These are phyloP conservation scores for Fusarium graminum DNA, from an alignment of 2,329 filamentous ascomycete genomes.

Conservation along the genomic window DNA sequence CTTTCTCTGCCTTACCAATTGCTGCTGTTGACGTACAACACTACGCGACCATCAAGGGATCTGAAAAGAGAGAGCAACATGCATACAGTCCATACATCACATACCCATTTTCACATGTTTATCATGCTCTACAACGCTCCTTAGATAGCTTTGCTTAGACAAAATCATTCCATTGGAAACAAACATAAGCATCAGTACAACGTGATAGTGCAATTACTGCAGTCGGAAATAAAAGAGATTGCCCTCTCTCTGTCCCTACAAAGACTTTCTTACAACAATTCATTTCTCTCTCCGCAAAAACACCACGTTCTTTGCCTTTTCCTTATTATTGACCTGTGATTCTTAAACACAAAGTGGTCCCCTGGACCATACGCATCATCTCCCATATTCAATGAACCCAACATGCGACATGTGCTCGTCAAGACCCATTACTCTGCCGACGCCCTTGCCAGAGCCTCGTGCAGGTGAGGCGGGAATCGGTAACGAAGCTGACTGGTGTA, in stretches of 20 bases:
- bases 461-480: conserved; percentile 86
- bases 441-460: conserved; percentile 87
- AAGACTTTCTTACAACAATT: conserved; percentile 8
- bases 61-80: background rate
- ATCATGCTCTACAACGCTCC: background rate
- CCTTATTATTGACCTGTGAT: conserved; percentile 10
- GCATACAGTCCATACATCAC: background rate
- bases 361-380: conserved; percentile 21
- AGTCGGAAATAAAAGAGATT: conserved; percentile 14
- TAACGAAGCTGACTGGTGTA: conserved; percentile 95
- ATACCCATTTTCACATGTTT: background rate
- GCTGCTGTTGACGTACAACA: background rate
- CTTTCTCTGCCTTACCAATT: background rate
- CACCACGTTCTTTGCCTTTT: conserved; percentile 15
- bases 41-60: background rate
- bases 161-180: background rate
- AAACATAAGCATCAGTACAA: conserved; percentile 20
- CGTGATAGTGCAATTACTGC: conserved; percentile 37
- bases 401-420: background rate
- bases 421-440: conserved; percentile 69
- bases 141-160: background rate
- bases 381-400: conserved; percentile 32
- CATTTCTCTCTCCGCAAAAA: conserved; percentile 13
- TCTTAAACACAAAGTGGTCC: conserved; percentile 11
- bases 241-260: conserved; percentile 8